Base-by-base conservation (phyloP, 2,329 filamentous ascomycete species). In the Beauveria brongniartii region DNA sequence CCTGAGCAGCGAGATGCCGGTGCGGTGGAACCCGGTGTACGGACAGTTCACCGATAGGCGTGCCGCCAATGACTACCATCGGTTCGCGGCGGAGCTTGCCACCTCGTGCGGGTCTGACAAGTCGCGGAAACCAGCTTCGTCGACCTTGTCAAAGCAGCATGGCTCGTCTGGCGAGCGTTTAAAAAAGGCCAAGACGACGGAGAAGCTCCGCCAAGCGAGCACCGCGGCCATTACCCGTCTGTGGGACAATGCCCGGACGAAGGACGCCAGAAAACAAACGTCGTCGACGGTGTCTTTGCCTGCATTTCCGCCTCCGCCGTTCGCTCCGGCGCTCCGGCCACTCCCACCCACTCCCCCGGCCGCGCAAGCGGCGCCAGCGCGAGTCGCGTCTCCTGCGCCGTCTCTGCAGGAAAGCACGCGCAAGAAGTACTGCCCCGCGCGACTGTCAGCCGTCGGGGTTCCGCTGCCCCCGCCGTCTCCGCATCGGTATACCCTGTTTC, bases 31-130 rank as follows among this genome's bases (percentile, higher is more conserved):
- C n/a, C 59, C 64, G 8, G 50, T 61, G 0, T 65, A 69, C 55
- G 68, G 64, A 50, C 68, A 71, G 46, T 70, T 72, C 22, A 69
- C 65, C 55, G 72, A 74, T 58, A 63, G 63, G 22, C 68, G 68
- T 54, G 68, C 69, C 5, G 69, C 72, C 2, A 69, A 68, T 48
- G 73, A 74, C 47, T 75, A 75, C 37, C 73, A 75, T 60, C 68
- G 67, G 9, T 69, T 75, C 54, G 67, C 72, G 18, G 67, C 67
- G 20, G 68, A 70, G 55, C 65, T 75, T 28, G 73, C 73, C 20
- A 44, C 41, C 20, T 44, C 55, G 20, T 40, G 28, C 7, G 43
- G 40, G 28, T n/a, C 18, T 7, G 44, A 48, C 9, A 48, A 37
- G 28, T 12, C 43, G n/a, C 24, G 14, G 1, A 20, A 47, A 8